These are phyloP conservation scores for Rosa rugosa DNA, from an alignment of 306 rosid genomes.

Conservation along the genomic window DNA sequence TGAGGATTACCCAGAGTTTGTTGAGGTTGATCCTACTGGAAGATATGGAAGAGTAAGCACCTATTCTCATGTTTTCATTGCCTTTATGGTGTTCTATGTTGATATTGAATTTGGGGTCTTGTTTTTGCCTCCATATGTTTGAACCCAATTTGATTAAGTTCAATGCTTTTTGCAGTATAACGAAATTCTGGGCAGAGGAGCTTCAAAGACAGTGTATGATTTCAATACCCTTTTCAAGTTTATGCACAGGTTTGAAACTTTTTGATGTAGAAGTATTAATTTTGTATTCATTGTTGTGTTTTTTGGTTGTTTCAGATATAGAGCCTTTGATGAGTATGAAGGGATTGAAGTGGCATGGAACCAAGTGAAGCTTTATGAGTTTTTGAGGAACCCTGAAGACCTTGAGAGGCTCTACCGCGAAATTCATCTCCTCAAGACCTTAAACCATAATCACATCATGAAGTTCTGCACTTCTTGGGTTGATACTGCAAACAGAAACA, in stretches of 20 bases:
- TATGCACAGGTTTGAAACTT: not conserved
- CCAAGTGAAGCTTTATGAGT: conserved; percentile 85
- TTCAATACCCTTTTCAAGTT: conserved; percentile 20
- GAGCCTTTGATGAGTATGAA: conserved; percentile 92
- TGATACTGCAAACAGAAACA: conserved; percentile 70
- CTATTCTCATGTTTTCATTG: not conserved
- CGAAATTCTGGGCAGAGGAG: conserved; percentile 97
- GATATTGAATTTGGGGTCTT: not conserved
- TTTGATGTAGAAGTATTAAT: not conserved
- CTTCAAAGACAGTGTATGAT: conserved; percentile 89
- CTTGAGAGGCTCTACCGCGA: conserved; percentile 83
- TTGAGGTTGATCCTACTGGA: conserved; percentile 96
- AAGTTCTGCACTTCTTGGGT: conserved; percentile 95
- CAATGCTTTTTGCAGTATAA: conserved; percentile 53
- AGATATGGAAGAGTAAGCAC: conserved; percentile 94
- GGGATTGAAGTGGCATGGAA: conserved; percentile 99
- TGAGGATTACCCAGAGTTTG: conserved; percentile 57
- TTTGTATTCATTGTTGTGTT: conserved; percentile 12
- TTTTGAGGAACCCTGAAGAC: conserved; percentile 76
- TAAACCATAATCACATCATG: conserved; percentile 85
- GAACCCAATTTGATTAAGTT: not conserved
- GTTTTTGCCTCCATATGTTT: conserved; percentile 21
- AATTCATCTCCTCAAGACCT: conserved; percentile 94
- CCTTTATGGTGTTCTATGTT: conserved; percentile 20
- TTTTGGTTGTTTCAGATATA: conserved; percentile 54